Percentiles rank a stretch among this genome's conserved stretches.
phyloP scores from a whole-genome alignment of 2,329 filamentous ascomycete genomes.

The Pseudogymnoascus sp. region DNA sequence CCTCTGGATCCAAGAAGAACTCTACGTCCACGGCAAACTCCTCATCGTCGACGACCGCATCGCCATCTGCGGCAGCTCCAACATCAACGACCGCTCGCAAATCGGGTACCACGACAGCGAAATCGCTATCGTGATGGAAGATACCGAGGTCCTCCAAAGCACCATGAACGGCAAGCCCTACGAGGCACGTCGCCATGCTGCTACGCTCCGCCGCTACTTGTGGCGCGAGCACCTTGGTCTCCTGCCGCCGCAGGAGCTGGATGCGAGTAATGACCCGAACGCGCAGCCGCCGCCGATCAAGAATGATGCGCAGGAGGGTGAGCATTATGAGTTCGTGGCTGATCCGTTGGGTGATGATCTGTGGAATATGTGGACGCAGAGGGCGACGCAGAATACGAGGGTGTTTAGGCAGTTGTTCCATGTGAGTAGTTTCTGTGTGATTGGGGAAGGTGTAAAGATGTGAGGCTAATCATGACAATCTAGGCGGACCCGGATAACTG shows the following conservation, averaged over 20 bases:
- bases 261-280: constrained; percentile 62
- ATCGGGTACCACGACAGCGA: constrained; percentile 87
- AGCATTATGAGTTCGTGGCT: constrained; percentile 58
- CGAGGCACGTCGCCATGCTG: constrained; percentile 73
- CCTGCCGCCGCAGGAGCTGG: constrained; percentile 64
- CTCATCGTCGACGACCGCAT: constrained; percentile 82
- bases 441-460: background rate
- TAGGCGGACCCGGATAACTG: constrained; percentile 5
- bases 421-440: constrained; percentile 56
- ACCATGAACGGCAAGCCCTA: constrained; percentile 74
- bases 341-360: constrained; percentile 65
- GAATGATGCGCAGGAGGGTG: constrained; percentile 60
- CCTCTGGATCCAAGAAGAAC: constrained; percentile 90
- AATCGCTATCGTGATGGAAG: constrained; percentile 83
- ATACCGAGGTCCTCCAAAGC: constrained; percentile 63
- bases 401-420: constrained; percentile 78
- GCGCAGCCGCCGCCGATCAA: constrained; percentile 65
- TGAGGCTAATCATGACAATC: background rate
- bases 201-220: constrained; percentile 72
- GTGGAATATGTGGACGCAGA: constrained; percentile 61
- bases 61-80: constrained; percentile 80
- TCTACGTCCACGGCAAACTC: constrained; percentile 91
- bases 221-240: constrained; percentile 90
- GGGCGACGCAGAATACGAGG: constrained; percentile 65
- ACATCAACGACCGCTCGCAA: constrained; percentile 87